These are phyloP conservation scores for Magnusiomyces ingens DNA, from an alignment of 1,139 yeast genomes.

Conservation along the genomic window DNA sequence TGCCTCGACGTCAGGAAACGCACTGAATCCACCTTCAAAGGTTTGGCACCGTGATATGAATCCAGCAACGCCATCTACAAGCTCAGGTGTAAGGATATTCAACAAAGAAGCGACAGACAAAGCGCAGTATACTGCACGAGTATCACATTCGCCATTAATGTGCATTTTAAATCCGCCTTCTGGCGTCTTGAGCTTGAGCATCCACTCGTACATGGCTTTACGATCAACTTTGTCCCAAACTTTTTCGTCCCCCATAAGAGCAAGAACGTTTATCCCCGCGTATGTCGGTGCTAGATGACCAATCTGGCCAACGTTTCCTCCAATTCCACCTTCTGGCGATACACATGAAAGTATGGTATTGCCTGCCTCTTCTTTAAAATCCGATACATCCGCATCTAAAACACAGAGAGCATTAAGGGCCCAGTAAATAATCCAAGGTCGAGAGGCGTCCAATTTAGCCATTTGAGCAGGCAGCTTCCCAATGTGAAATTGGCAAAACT, in stretches of 20 bases:
- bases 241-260: conserved; percentile 44
- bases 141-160: conserved; percentile 74
- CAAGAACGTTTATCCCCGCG: conserved; percentile 64
- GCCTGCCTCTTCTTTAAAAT: conserved; percentile 24
- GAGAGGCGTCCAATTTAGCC: conserved; percentile 69
- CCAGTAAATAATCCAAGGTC: conserved; percentile 92
- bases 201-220: conserved; percentile 52
- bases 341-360: conserved; percentile 32
- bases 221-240: conserved; percentile 43
- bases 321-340: conserved; percentile 56
- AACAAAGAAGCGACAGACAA: conserved; percentile 66
- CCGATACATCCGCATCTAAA: conserved; percentile 33
- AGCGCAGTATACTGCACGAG: conserved; percentile 83
- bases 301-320: conserved; percentile 75
- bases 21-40: conserved; percentile 93
- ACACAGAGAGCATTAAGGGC: conserved; percentile 49
- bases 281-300: conserved; percentile 85
- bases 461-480: conserved; percentile 45
- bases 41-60: conserved; percentile 78
- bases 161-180: conserved; percentile 79
- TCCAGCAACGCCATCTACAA: conserved; percentile 46
- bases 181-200: conserved; percentile 51
- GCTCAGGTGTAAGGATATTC: conserved; percentile 54
- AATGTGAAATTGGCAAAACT: conserved; percentile 40
- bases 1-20: conserved; percentile 74